Percentiles rank a stretch among this genome's conserved stretches.
Conservation (phyloP, 164 flowering plant genomes). For the Kalanchoe fedtschenkoi region DNA sequence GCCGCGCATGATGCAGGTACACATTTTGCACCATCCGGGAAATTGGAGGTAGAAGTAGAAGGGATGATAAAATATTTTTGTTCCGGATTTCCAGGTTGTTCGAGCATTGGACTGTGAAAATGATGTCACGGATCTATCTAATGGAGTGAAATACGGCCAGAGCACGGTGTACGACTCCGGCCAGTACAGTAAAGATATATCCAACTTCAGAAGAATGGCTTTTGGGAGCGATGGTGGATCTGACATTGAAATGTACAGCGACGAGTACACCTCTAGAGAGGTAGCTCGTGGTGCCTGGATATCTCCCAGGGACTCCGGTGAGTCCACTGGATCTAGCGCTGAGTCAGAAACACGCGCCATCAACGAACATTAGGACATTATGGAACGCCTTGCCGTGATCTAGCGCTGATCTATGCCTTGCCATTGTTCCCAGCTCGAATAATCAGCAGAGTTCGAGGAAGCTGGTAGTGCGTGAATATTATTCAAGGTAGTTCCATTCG, state of each 20-base stretch:
- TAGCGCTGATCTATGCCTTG: background rate
- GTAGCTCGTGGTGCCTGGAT: slow-evolving; percentile 5
- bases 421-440: background rate
- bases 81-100: slow-evolving; percentile 25
- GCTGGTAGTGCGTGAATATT: background rate
- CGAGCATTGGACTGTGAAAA: slow-evolving; percentile 42
- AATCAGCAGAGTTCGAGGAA: background rate
- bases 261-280: slow-evolving; percentile 21
- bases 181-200: slow-evolving; percentile 29
- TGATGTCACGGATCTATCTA: slow-evolving; percentile 35
- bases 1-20: slow-evolving; percentile 8
- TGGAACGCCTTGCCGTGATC: too few species aligned
- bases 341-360: slow-evolving; percentile 3
- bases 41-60: background rate
- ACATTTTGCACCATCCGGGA: background rate
- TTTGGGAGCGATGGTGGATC: slow-evolving; percentile 24
- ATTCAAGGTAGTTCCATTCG: background rate
- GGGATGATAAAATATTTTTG: background rate
- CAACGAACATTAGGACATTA: too few species aligned
- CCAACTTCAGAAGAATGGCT: slow-evolving; percentile 31
- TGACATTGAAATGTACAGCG: slow-evolving; percentile 22
- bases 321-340: slow-evolving; percentile 11
- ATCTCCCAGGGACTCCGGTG: slow-evolving; percentile 10
- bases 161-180: slow-evolving; percentile 38
- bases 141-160: slow-evolving; percentile 48